A percentile compares a stretch with the other conserved stretches of the same genome.
Conservation (phyloP, 306 rosid genomes). For the Rosa persica region DNA sequence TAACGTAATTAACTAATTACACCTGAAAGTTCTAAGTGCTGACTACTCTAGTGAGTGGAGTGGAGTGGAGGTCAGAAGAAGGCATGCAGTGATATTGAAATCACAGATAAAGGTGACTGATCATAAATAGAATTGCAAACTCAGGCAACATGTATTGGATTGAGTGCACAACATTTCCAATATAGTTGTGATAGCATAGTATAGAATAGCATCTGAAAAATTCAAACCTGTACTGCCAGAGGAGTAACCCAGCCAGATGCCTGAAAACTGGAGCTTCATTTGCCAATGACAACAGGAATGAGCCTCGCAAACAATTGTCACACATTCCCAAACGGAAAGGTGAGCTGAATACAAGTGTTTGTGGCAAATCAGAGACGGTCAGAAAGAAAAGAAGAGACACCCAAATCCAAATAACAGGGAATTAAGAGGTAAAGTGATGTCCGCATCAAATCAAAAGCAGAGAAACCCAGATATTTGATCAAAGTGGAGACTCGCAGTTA, state of each 20-base stretch:
- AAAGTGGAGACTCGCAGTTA: conserved; percentile 24
- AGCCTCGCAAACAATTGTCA: conserved; percentile 38
- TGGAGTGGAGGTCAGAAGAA: background rate
- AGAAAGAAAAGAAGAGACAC: conserved; percentile 8
- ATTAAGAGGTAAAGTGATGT: background rate
- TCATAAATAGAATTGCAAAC: background rate
- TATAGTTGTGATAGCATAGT: conserved; percentile 6
- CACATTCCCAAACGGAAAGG: conserved; percentile 45
- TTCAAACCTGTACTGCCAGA: conserved; percentile 43
- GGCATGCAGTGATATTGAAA: background rate
- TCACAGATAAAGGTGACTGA: background rate
- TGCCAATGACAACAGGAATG: conserved; percentile 44
- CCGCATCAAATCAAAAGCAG: conserved; percentile 27
- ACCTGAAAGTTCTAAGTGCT: background rate
- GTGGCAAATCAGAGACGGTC: background rate
- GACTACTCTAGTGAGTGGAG: background rate
- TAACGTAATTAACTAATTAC: background rate
- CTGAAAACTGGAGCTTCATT: conserved; percentile 58
- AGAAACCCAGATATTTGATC: conserved; percentile 28
- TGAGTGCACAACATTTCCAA: background rate
- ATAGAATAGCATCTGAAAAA: conserved; percentile 30
- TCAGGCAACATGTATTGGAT: background rate
- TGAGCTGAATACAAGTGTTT: conserved; percentile 17
- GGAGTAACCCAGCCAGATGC: conserved; percentile 52
- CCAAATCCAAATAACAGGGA: background rate